Evolutionary conservation across 2,329 filamentous ascomycete species (phyloP).

Genomic region (Diplodia corticola): DNA sequence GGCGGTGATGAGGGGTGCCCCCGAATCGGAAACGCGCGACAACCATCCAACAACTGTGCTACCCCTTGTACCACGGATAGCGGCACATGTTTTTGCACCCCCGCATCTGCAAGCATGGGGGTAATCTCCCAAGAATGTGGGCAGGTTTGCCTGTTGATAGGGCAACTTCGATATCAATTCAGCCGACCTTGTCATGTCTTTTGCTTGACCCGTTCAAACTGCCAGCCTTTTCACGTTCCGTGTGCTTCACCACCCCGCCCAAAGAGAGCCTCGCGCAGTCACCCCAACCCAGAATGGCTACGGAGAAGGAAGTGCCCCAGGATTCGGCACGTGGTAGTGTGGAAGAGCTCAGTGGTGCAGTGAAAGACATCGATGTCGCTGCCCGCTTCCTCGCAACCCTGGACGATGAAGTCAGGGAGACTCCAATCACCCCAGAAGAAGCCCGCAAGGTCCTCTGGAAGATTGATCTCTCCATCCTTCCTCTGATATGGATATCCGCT

Average conservation of each 20-base stretch:
- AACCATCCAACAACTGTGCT: background rate
- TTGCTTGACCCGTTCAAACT: too few species aligned
- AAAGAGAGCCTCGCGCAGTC: background rate
- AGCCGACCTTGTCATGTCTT: background rate
- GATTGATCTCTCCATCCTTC: conserved; percentile 9
- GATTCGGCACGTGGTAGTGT: background rate
- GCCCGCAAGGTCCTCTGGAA: conserved; percentile 18
- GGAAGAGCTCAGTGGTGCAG: background rate
- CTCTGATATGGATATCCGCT: conserved; percentile 4
- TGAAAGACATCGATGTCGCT: background rate
- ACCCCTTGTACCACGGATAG: background rate
- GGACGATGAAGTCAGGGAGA: background rate
- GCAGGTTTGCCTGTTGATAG: background rate
- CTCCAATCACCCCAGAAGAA: background rate
- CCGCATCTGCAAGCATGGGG: background rate
- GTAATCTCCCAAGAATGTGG: background rate
- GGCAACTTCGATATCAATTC: background rate
- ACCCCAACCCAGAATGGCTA: background rate
- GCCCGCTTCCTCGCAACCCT: conserved; percentile 6
- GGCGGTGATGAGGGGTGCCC: background rate
- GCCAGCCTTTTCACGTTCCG: too few species aligned
- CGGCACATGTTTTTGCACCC: background rate
- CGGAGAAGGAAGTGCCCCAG: background rate
- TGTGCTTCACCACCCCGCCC: background rate
- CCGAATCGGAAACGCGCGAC: background rate